Base-by-base conservation (phyloP, 192 early-diverging fungal genomes). In the Umbelopsis vinacea region DNA sequence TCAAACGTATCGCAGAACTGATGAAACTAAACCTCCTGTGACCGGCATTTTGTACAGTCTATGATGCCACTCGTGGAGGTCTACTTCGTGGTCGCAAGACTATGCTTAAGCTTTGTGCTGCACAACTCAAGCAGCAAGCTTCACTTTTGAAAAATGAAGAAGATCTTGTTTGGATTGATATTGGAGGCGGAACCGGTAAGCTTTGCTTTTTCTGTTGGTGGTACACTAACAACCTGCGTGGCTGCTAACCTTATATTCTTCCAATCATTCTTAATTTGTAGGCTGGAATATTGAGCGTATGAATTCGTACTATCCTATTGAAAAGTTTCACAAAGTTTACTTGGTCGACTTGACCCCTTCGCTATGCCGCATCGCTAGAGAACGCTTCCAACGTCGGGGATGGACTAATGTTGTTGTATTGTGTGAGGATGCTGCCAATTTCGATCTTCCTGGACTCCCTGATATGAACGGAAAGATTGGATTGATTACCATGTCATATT, bases 401-500 rank as follows among this genome's bases (percentile, higher is more conserved):
- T 96, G 94, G 94, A 83, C 76, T 43, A 94, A 96, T 52, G 92
- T 96, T 8, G 75, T 72, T 22, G 92, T 96, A 5, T 71, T 96
- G 29, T 96, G 92, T 79, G 86, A 91, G 73, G 93, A 94, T 80
- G 94, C 93, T 15, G 60, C 86, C 24, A 86, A 79, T 37, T 94
- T 93, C 78, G 82, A 80, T 38, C 81, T 93, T 46, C 89, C 93
- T 23, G 84, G 82, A 12, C 71, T 89, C 35, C 79, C 82, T 46
- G 80, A 84, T 46, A 80, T 88, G 37, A 83, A 88, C 29, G 78
- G 88, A 35, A 85, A 90, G 46, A 83, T 94, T 66, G 90, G 92
- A 43, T 72, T 96, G 19, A 81, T 96, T 38, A 94, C 93, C 55
- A 90, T 94, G 90, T 93, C 91, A 9, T 96, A 96, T 84, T 94